A percentile compares a stretch with the other conserved stretches of the same genome.
Conservation (phyloP, 2,329 filamentous ascomycete genomes). For the Colletotrichum filicis region DNA sequence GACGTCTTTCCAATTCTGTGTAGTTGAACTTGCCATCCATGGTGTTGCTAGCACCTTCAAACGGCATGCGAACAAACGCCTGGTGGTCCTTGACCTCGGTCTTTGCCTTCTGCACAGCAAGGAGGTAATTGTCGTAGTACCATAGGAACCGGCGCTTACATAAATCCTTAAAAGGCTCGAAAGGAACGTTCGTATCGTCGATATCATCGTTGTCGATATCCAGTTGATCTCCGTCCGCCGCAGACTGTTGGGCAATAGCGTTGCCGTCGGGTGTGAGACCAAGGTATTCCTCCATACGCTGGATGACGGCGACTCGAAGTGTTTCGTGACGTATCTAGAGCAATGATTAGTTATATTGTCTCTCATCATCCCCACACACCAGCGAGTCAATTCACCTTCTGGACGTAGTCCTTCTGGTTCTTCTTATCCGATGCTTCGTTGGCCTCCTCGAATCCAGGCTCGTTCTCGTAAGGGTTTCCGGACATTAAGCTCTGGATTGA, state of each 20-base stretch:
- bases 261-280: constrained; percentile 67
- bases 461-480: constrained; percentile 92
- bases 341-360: constrained; percentile 35
- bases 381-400: constrained; percentile 70
- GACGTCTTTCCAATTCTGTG: constrained; percentile 74
- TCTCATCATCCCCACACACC: background rate
- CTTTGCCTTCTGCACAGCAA: constrained; percentile 74
- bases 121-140: constrained; percentile 92
- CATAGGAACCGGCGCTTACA: constrained; percentile 93
- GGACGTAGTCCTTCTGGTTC: constrained; percentile 78
- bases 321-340: constrained; percentile 88
- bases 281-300: constrained; percentile 84
- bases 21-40: constrained; percentile 94
- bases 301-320: constrained; percentile 85
- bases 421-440: constrained; percentile 76
- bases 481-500: constrained; percentile 98
- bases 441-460: constrained; percentile 89
- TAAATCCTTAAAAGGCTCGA: constrained; percentile 89
- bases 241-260: constrained; percentile 45
- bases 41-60: constrained; percentile 79
- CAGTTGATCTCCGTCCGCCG: constrained; percentile 49
- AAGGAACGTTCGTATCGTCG: constrained; percentile 67
- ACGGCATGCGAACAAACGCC: constrained; percentile 84
- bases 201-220: constrained; percentile 61
- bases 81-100: constrained; percentile 71